phyloP scores from a whole-genome alignment of 768 basidiomycete species.

The Gloeophyllum trabeum region DNA sequence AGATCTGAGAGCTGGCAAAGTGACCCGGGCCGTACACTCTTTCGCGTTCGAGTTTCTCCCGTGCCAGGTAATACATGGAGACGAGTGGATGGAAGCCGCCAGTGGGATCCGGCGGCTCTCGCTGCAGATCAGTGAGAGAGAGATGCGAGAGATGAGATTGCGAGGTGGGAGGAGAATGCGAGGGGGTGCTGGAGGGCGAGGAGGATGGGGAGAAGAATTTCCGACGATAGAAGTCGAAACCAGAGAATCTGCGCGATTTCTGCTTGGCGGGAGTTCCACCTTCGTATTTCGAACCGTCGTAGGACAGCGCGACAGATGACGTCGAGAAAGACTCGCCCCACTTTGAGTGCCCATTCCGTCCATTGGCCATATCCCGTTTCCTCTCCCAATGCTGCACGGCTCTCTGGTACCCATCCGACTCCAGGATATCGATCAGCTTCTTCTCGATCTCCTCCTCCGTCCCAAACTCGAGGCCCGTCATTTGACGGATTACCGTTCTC shows the following conservation, averaged over 20 bases:
- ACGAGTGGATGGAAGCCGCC: slow-evolving; percentile 90
- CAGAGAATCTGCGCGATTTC: slow-evolving; percentile 83
- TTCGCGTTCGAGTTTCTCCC: slow-evolving; percentile 94
- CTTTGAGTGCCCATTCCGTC: slow-evolving; percentile 22
- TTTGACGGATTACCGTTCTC: slow-evolving; percentile 71
- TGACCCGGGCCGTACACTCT: slow-evolving; percentile 87
- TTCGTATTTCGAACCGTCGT: slow-evolving; percentile 30
- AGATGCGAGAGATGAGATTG: slow-evolving; percentile 41
- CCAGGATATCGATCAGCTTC: slow-evolving; percentile 59
- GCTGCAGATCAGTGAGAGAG: slow-evolving; percentile 31
- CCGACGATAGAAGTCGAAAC: slow-evolving; percentile 87
- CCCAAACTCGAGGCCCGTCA: slow-evolving; percentile 97
- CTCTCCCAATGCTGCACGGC: slow-evolving; percentile 74
- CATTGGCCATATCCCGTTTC: slow-evolving; percentile 30
- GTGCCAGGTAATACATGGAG: slow-evolving; percentile 91
- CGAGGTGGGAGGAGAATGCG: slow-evolving; percentile 50
- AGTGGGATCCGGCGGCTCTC: slow-evolving; percentile 67
- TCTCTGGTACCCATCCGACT: slow-evolving; percentile 65
- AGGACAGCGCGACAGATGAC: slow-evolving; percentile 60
- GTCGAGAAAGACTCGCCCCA: slow-evolving; percentile 55
- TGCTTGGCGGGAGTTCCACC: slow-evolving; percentile 38
- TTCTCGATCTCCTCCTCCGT: slow-evolving; percentile 76
- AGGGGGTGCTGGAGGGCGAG: slow-evolving; percentile 39
- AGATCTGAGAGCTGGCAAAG: slow-evolving; percentile 88
- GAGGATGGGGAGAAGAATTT: slow-evolving; percentile 64